These are phyloP conservation scores for Picochlorum sp. DNA, from an alignment of 139 green algal genomes.

Conservation along the genomic window DNA sequence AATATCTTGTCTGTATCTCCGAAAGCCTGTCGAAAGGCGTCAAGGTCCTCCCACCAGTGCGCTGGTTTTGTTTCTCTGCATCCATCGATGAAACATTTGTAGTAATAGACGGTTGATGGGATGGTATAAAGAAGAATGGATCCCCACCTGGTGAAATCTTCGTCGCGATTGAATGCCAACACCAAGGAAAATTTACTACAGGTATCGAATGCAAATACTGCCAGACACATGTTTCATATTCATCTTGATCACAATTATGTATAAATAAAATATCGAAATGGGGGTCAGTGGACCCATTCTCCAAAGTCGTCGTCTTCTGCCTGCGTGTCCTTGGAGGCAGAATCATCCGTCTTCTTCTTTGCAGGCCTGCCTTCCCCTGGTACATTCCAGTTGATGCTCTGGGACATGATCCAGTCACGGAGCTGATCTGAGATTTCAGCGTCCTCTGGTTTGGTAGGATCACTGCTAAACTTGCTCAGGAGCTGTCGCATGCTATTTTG, in stretches of 20 bases:
- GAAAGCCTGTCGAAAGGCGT: neutral
- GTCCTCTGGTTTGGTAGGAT: neutral
- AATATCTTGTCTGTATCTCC: neutral
- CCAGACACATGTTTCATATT: constrained; percentile 39
- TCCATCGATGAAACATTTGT: no score
- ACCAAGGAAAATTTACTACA: constrained; percentile 40
- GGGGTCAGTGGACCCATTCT: no score
- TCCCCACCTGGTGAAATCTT: constrained; percentile 46
- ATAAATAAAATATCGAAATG: no score
- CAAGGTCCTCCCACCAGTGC: constrained; percentile 3
- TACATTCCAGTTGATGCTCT: neutral
- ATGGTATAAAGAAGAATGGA: neutral
- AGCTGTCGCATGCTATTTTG: neutral
- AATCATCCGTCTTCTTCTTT: no score
- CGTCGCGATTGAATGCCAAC: constrained; percentile 73
- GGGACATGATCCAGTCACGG: neutral
- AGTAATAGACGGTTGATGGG: neutral
- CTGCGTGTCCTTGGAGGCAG: no score
- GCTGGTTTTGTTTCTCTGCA: neutral
- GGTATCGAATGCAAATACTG: constrained; percentile 43
- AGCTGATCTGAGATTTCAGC: neutral
- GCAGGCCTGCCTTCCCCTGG: no score
- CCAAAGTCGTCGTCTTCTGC: no score
- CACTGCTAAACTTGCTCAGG: neutral
- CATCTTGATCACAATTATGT: no score